phyloP scores from a whole-genome alignment of 495 filamentous ascomycete genomes.

The Penicillium parvum region DNA sequence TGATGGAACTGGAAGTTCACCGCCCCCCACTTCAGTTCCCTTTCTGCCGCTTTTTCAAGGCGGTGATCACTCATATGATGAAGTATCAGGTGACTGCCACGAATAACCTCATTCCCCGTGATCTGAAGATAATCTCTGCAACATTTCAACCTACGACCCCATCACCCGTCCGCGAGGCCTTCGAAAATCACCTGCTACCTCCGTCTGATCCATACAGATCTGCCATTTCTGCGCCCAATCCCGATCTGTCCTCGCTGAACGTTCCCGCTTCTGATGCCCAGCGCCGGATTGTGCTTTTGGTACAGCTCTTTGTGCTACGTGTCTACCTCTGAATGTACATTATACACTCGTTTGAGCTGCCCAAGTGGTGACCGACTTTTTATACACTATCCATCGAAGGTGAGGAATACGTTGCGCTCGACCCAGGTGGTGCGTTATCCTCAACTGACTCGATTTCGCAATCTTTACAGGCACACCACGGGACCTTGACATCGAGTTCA shows the following conservation, averaged over 20 bases:
- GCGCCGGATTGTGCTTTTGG: constrained; percentile 12
- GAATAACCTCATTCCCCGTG: constrained; percentile 26
- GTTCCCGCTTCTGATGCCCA: constrained; percentile 12
- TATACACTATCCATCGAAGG: constrained; percentile 1
- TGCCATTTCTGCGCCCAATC: too few species aligned
- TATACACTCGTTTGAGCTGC: constrained; percentile 4
- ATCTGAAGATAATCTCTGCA: constrained; percentile 2
- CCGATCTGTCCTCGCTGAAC: too few species aligned
- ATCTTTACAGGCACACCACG: background rate
- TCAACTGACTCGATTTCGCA: constrained; percentile 11
- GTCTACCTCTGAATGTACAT: constrained; percentile 16
- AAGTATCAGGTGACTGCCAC: constrained; percentile 26
- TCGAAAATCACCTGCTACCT: background rate
- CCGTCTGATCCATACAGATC: background rate
- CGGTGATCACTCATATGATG: constrained; percentile 7
- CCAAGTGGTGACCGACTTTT: constrained; percentile 13
- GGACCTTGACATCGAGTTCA: background rate
- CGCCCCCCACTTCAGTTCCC: constrained; percentile 19
- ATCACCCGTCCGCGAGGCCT: background rate
- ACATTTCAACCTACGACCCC: background rate
- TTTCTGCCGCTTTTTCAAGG: constrained; percentile 14
- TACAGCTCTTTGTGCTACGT: constrained; percentile 4
- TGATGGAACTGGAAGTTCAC: too few species aligned
- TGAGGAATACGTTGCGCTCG: constrained; percentile 2
- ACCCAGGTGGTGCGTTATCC: constrained; percentile 11